A percentile compares a stretch with the other conserved stretches of the same genome.
Conservation (phyloP, 2,329 filamentous ascomycete species). For the Orbilia oligospora region DNA sequence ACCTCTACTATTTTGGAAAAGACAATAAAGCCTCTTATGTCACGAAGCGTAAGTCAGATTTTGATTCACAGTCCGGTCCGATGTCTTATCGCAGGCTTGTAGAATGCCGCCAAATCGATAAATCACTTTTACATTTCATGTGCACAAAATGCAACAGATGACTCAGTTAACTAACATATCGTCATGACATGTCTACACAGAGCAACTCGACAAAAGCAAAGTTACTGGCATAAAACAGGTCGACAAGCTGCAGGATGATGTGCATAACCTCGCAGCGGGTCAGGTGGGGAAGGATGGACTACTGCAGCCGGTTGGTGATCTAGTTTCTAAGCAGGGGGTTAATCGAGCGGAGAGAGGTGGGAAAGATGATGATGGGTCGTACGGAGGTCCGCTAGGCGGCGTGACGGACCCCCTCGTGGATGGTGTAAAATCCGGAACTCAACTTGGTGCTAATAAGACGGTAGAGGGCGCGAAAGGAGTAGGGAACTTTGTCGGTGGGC, state of each 20-base stretch:
- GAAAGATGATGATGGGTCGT: slow-evolving; percentile 74
- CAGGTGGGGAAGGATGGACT: slow-evolving; percentile 79
- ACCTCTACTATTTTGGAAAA: slow-evolving; percentile 80
- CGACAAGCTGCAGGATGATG: slow-evolving; percentile 78
- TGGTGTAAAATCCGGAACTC: slow-evolving; percentile 28
- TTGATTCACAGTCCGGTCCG: not conserved
- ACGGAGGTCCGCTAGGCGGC: slow-evolving; percentile 46
- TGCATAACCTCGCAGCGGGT: slow-evolving; percentile 74
- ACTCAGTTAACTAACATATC: slow-evolving; percentile 34
- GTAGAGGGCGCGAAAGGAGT: slow-evolving; percentile 38
- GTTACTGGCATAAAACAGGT: slow-evolving; percentile 77
- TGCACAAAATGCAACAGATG: slow-evolving; percentile 29
- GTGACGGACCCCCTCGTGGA: slow-evolving; percentile 50
- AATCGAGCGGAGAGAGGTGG: slow-evolving; percentile 77
- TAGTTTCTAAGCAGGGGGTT: slow-evolving; percentile 75
- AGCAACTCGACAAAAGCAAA: slow-evolving; percentile 78
- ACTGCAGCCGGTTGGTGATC: slow-evolving; percentile 75
- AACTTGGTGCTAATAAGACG: slow-evolving; percentile 17
- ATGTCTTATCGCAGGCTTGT: not conserved
- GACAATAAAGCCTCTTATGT: slow-evolving; percentile 83
- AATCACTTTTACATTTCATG: not conserved
- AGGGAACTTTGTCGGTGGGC: slow-evolving; percentile 28
- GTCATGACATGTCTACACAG: slow-evolving; percentile 67
- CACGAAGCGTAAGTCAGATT: slow-evolving; percentile 73
- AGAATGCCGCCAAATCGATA: not conserved